Percentiles rank a stretch among this genome's conserved stretches.
Evolutionary conservation across 2,329 filamentous ascomycete genomes (phyloP).

Genomic region (Ascochyta pisi): DNA sequence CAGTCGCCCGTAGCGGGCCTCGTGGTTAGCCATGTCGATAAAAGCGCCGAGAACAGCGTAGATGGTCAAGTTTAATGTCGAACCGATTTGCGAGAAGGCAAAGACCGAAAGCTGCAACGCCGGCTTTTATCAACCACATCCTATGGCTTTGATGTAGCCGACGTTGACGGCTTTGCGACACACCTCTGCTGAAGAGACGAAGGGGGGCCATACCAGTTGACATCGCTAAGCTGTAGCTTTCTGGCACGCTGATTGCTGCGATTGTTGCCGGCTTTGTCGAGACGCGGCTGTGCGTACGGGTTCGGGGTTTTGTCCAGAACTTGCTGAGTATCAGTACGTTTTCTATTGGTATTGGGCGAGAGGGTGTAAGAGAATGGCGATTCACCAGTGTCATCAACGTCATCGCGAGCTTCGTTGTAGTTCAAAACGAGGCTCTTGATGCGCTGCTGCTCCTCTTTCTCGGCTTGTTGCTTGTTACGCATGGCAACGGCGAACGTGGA

Average conservation of each 20-base stretch:
- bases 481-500: slow-evolving; percentile 95
- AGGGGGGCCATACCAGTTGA: slow-evolving; percentile 81
- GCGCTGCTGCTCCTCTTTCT: slow-evolving; percentile 94
- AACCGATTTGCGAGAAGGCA: slow-evolving; percentile 14
- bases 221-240: slow-evolving; percentile 93
- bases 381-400: slow-evolving; percentile 77
- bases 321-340: slow-evolving; percentile 44
- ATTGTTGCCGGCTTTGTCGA: slow-evolving; percentile 67
- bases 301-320: slow-evolving; percentile 51
- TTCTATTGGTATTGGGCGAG: slow-evolving; percentile 60
- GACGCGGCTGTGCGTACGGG: slow-evolving; percentile 54
- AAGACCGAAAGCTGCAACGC: slow-evolving; percentile 11
- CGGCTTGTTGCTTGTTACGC: slow-evolving; percentile 93
- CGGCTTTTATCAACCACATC: slow-evolving; percentile 18
- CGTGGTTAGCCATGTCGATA: slow-evolving; percentile 32
- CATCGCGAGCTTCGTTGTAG: slow-evolving; percentile 83
- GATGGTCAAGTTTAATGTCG: slow-evolving; percentile 15
- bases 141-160: slow-evolving; percentile 14
- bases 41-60: slow-evolving; percentile 10
- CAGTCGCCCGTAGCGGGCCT: slow-evolving; percentile 36
- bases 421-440: slow-evolving; percentile 98
- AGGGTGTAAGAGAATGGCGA: slow-evolving; percentile 51
- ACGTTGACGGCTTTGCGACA: slow-evolving; percentile 13
- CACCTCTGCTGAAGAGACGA: slow-evolving; percentile 26
- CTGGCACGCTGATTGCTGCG: slow-evolving; percentile 81